Evolutionary conservation across 2,329 filamentous ascomycete species (phyloP), one percentile per base, ranked within the genome.

Genomic region (Botryotinia narcissicola): DNA sequence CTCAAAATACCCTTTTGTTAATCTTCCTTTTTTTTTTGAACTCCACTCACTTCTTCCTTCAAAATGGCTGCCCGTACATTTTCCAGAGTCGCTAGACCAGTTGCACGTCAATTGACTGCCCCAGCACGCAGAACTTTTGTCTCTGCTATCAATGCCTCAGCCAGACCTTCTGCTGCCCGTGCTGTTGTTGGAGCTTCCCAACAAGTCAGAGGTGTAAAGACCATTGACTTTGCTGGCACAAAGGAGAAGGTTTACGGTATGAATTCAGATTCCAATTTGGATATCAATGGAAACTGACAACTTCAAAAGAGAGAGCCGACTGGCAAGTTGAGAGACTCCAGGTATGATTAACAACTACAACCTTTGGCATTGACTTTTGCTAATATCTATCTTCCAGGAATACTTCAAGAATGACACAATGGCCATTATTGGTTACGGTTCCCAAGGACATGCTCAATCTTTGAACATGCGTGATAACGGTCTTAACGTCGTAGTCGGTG

Each of bases 391-490:
- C 70, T 75, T 57, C 64, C 79, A 97, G 93, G 94, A 98, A 78
- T 99, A 95, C 92, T 99, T 99, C 93, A 98, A 98, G 91, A 90
- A 99, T 87, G 96, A 99, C 86, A 98, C 95, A 80, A 93, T 99
- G 81, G 96, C 96, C 83, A 92, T 99, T 83, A 99, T 99, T 85
- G 96, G 96, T 84, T 99, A 99, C 87, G 96, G 91, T 66, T 98
- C 95, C 77, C 95, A 98, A 88, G 96, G 96, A 81, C 96, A 99
- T 89, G 96, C 96, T 80, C 96, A 99, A 88, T 97, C 96, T 84
- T 93, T 99, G 77, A 99, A 99, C 91, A 93, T 99, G 84, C 95
- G 96, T 86, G 96, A 99, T 90, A 98, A 99, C 87, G 96, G 96
- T 84, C 90, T 99, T 80, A 98, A 98, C 85, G 96, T 99, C 86